Conservation (phyloP, 805 yeast genomes). For the Ogataea pilisensis region DNA sequence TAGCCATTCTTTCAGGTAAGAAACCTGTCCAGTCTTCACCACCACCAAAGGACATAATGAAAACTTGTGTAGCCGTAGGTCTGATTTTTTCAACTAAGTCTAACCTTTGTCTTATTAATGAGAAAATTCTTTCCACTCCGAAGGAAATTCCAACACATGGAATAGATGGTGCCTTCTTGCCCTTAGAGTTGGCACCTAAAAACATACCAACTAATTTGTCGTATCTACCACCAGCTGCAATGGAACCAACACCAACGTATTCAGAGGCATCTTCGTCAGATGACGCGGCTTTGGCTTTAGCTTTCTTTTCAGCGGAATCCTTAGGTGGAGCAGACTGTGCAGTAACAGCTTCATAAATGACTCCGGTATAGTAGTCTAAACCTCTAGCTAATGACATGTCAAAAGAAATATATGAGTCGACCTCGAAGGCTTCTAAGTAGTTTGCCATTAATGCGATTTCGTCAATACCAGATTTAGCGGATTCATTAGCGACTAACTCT, state of each 20-base stretch:
- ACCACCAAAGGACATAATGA: slow-evolving; percentile 97
- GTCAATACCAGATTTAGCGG: slow-evolving; percentile 74
- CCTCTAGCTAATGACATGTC: slow-evolving; percentile 97
- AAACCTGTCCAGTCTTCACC: slow-evolving; percentile 96
- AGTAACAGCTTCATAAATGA: slow-evolving; percentile 95
- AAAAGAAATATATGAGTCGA: slow-evolving; percentile 64
- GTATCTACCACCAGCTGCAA: slow-evolving; percentile 98
- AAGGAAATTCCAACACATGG: slow-evolving; percentile 98
- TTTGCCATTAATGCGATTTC: slow-evolving; percentile 76
- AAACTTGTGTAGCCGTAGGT: slow-evolving; percentile 88
- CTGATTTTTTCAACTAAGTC: slow-evolving; percentile 61
- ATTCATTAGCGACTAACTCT: slow-evolving; percentile 54
- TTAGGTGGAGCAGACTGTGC: slow-evolving; percentile 93
- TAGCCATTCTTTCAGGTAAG: slow-evolving; percentile 83
- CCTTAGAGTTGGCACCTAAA: slow-evolving; percentile 72
- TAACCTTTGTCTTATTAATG: slow-evolving; percentile 76
- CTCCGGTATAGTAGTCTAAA: slow-evolving; percentile 94
- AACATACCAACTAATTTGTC: slow-evolving; percentile 97
- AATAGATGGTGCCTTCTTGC: slow-evolving; percentile 60
- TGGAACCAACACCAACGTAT: slow-evolving; percentile 96
- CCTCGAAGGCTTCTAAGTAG: slow-evolving; percentile 80
- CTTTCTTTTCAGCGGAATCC: slow-evolving; percentile 66
- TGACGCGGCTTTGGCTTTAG: slow-evolving; percentile 32
- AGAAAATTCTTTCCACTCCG: slow-evolving; percentile 93
- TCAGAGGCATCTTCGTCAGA: slow-evolving; percentile 92